A percentile compares a stretch with the other conserved stretches of the same genome.
phyloP scores from a whole-genome alignment of 768 basidiomycete species.

The Leccinum variicolor region DNA sequence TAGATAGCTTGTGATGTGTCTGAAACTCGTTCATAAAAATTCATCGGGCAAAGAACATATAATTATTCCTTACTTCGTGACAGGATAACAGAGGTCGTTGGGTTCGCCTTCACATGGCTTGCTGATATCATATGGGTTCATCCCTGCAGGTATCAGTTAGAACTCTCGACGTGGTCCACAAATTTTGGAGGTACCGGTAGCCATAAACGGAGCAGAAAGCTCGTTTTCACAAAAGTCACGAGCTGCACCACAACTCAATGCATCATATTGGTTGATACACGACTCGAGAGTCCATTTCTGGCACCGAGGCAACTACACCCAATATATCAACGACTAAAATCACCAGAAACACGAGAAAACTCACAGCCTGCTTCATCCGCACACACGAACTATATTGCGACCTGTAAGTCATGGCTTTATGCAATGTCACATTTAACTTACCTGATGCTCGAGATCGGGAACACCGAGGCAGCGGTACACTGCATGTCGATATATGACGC shows the following conservation, averaged over 20 bases:
- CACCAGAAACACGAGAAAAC: conserved; percentile 1
- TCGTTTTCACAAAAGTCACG: conserved; percentile 61
- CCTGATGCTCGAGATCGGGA: conserved; percentile 41
- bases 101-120: conserved; percentile 51
- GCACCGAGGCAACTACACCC: conserved; percentile 66
- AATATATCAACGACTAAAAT: not conserved
- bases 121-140: conserved; percentile 70
- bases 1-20: conserved; percentile 60
- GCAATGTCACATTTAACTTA: not conserved
- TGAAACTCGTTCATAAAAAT: conserved; percentile 23
- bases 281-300: conserved; percentile 49
- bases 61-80: conserved; percentile 40
- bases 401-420: not conserved
- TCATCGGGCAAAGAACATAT: not conserved
- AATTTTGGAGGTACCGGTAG: conserved; percentile 30
- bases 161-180: not conserved
- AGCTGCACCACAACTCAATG: conserved; percentile 66
- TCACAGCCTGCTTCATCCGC: conserved; percentile 41
- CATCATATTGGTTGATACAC: conserved; percentile 68
- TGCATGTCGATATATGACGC: conserved; percentile 50
- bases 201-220: conserved; percentile 24
- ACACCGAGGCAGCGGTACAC: conserved; percentile 50
- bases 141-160: conserved; percentile 26
- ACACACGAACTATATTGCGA: conserved; percentile 32
- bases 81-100: conserved; percentile 58